A percentile compares a stretch with the other conserved stretches of the same genome.
Conservation (phyloP, 2,329 filamentous ascomycete species). For the Fusarium algeriense region DNA sequence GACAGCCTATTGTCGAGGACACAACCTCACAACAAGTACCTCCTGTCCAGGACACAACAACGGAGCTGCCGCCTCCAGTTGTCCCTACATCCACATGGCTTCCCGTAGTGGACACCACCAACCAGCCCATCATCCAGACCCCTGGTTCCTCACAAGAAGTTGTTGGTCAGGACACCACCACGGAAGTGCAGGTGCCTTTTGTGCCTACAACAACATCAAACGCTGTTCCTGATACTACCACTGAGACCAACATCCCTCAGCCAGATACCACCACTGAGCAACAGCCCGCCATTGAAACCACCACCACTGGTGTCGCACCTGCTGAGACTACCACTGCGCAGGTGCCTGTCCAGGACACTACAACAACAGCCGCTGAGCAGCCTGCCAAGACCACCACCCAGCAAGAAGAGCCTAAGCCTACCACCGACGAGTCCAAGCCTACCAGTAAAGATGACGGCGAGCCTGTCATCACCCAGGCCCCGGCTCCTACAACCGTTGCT, state of each 20-base stretch:
- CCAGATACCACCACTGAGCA: neutral
- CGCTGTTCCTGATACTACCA: neutral
- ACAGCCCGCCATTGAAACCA: neutral
- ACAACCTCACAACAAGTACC: neutral
- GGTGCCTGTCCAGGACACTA: neutral
- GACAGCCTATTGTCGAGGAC: neutral
- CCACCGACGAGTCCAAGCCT: neutral
- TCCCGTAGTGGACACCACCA: neutral
- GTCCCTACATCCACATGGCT: conserved; percentile 1
- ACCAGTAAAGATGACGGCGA: neutral
- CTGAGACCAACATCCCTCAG: neutral
- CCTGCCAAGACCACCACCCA: conserved; percentile 4
- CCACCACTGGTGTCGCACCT: neutral
- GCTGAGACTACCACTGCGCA: conserved; percentile 7
- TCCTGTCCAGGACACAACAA: neutral
- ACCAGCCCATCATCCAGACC: neutral
- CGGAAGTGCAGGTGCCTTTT: neutral
- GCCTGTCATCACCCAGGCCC: conserved; percentile 24
- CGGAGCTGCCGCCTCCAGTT: neutral
- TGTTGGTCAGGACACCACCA: neutral
- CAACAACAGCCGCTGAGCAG: neutral
- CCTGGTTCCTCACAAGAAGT: neutral
- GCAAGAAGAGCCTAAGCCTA: neutral
- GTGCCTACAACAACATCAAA: neutral
- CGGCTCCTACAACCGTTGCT: conserved; percentile 20